Evolutionary conservation across 208 protist species (phyloP).

Genomic region (Crithidia brevicula): DNA sequence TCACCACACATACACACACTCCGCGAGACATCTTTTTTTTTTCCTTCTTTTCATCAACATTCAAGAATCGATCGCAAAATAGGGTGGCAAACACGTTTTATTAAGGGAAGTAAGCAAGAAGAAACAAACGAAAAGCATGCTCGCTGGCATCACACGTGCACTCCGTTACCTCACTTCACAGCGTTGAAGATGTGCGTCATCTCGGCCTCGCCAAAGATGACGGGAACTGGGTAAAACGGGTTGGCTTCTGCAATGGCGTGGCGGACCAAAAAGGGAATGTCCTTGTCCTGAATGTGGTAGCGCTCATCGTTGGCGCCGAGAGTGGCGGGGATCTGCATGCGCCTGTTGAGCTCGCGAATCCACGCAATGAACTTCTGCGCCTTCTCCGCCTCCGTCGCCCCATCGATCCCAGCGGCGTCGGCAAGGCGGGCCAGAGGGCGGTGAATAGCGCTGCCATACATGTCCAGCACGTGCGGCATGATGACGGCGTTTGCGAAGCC

Average conservation of each 20-base stretch:
- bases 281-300: slow-evolving; percentile 41
- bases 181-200: slow-evolving; percentile 37
- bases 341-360: slow-evolving; percentile 47
- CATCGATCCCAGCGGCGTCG: slow-evolving; percentile 29
- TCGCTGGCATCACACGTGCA: not conserved
- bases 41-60: not conserved
- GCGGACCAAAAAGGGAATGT: slow-evolving; percentile 46
- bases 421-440: slow-evolving; percentile 44
- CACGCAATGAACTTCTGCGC: slow-evolving; percentile 52
- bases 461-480: slow-evolving; percentile 70
- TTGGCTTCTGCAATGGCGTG: slow-evolving; percentile 58
- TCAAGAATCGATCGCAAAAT: no score
- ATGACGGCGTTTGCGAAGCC: slow-evolving; percentile 84
- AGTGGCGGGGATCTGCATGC: slow-evolving; percentile 47
- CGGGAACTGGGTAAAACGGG: slow-evolving; percentile 67
- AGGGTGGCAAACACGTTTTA: no score
- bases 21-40: slow-evolving; percentile 20
- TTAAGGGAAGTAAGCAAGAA: slow-evolving; percentile 7
- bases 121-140: slow-evolving; percentile 2
- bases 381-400: slow-evolving; percentile 41
- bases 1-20: no score
- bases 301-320: slow-evolving; percentile 31
- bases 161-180: slow-evolving; percentile 39
- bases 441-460: slow-evolving; percentile 50
- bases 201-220: slow-evolving; percentile 58